phyloP scores from a whole-genome alignment of 768 basidiomycete genomes.

The Psilocybe sp. region DNA sequence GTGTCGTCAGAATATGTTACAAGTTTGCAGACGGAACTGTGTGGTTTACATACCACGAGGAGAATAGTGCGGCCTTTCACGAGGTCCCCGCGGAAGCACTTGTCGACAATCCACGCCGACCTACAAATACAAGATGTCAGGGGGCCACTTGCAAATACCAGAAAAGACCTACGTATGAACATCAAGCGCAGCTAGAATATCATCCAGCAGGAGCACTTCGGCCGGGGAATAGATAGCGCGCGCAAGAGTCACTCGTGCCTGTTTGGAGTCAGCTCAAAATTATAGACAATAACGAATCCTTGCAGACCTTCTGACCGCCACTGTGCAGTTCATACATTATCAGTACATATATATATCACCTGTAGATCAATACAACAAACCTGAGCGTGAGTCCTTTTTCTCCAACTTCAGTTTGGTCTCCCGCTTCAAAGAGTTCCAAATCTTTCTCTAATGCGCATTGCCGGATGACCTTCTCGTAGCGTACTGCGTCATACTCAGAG shows the following conservation, averaged over 20 bases:
- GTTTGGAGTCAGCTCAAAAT: background rate
- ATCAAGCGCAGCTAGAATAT: slow-evolving; percentile 67
- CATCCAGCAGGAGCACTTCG: slow-evolving; percentile 64
- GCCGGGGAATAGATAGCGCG: slow-evolving; percentile 47
- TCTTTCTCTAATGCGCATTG: slow-evolving; percentile 76
- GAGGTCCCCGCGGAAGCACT: slow-evolving; percentile 76
- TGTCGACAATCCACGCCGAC: slow-evolving; percentile 73
- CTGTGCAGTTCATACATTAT: slow-evolving; percentile 8
- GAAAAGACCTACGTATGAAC: slow-evolving; percentile 20
- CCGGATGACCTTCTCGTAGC: slow-evolving; percentile 70
- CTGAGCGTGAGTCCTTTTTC: slow-evolving; percentile 60
- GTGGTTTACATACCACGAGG: slow-evolving; percentile 51
- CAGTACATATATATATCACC: background rate
- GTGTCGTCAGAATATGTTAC: background rate
- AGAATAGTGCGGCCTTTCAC: slow-evolving; percentile 73
- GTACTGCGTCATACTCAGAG: slow-evolving; percentile 64
- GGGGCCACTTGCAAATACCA: background rate
- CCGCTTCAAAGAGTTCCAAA: slow-evolving; percentile 58
- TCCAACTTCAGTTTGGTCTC: slow-evolving; percentile 64
- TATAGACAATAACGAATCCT: background rate
- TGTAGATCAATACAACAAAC: slow-evolving; percentile 3
- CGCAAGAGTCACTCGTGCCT: slow-evolving; percentile 44
- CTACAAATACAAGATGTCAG: slow-evolving; percentile 35
- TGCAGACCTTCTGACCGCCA: slow-evolving; percentile 37
- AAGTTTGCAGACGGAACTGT: background rate